Evolutionary conservation across 176 grass and related monocot genomes (phyloP).

Genomic region (sorghum (Sorghum bicolor)): Sorghum_bicolor_NCBIv3 NC_012872.2:55371501-55372000

Average conservation of each 20-base stretch:
- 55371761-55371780: background rate
- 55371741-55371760: background rate
- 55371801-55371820: background rate
- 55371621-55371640: background rate
- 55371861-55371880: background rate
- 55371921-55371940: background rate
- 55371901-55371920: background rate
- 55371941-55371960: too few relatives aligned
- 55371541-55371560: background rate
- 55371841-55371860: background rate
- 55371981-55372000: too few relatives aligned
- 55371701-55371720: background rate
- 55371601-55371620: background rate
- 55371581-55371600: slow-evolving; percentile 1
- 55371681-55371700: background rate
- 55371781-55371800: background rate
- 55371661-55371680: background rate
- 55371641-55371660: background rate
- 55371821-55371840: background rate
- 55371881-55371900: slow-evolving; percentile 1
- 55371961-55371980: too few relatives aligned
- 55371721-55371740: background rate
- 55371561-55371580: background rate
- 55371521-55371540: background rate
- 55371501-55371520: background rate